Evolutionary conservation across 305 asterid species (phyloP), one percentile per base, ranked within the genome.

Genomic region (Euphrasia arctica): DNA sequence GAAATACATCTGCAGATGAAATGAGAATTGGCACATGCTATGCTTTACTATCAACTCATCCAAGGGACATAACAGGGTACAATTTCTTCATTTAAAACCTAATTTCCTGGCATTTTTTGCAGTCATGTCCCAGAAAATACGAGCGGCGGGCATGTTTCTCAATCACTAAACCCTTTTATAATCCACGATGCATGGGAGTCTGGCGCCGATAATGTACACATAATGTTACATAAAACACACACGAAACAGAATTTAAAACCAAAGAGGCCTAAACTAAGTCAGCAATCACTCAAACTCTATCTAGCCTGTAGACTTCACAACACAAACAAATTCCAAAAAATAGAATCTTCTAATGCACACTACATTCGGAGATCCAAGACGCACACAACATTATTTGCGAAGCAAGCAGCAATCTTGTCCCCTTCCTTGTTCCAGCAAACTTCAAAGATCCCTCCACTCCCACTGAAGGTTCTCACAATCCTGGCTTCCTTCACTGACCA

Each of bases 391-490:
- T 88, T 90, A 86, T 88, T 81, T 12, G 97, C 85, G 4, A 86
- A 93, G 80, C 96, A 83, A 72, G 96, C 90, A 47, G 97, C 99
- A 50, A 93, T 81, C 80, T 80, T 88, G 62, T 86, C 79, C 11
- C 99, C 97, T 77, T 89, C 95, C 69, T 84, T 85, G 90, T 90
- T 88, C 99, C 99, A 93, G 79, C 96, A 90, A 55, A 93, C 99
- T 77, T 93, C 99, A 36, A 85, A 93, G 62, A 93, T 88, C 57
- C 96, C 97, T 60, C 97, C 96, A 41, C 79, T 82, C 11, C 97
- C 99, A 2, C 66, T 78, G 83, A 81, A 93, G 0, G 91, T 90
- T 72, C 76, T 86, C 75, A 93, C 91, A 34, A 93, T 77, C 86
- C 70, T 86, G 32, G 89, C 91, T 72, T 93, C 99, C 81, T 90